Base-by-base conservation (phyloP, 2,329 filamentous ascomycete genomes). In the Aplosporella prunicola region DNA sequence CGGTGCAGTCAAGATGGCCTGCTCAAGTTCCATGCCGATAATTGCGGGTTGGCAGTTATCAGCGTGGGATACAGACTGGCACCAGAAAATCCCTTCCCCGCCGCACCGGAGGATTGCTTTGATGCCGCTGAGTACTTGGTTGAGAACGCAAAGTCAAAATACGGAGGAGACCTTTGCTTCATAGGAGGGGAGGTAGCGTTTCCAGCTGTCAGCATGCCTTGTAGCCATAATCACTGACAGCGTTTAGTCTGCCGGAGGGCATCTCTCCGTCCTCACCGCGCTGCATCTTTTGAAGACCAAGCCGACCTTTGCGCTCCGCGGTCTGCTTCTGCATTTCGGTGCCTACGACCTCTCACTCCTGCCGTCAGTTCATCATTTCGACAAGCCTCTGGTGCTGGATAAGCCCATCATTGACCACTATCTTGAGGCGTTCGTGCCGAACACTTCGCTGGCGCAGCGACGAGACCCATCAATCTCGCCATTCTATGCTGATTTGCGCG, bases 61-160 rank as follows among this genome's bases (percentile, higher is more conserved):
- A 72, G 67, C 1, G 64, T 77, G 5, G 74, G 73, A 1, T 79
- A 79, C 50, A 63, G 75, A 18, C 64, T 75, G 13, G 73, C 74
- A 0, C 76, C 76, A 0, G 74, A 79, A 49, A 42, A 76, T 45
- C 71, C 72, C 0, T 77, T 66, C 49, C 74, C 76, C 0, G 63
- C 62, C 0, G 68, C 62, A 0, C 63, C 66, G 4, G 61, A 78
- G 35, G 75, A 78, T 50, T 74, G 71, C 53, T 66, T 68, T 46
- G 74, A 78, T 48, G 70, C 64, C 4, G 73, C 63, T 0, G 66
- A 71, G 41, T 71, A 69, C 52, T 57, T 78, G 2, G 52, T 71
- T 17, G 63, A 71, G 36, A 59, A 72, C 41, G 62, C 64, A 0
- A 51, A 63, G 41, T 44, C 44, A 6, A 45, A 60, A 5, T 69